These are phyloP conservation scores for Aspergillus ruber DNA, from an alignment of 2,329 filamentous ascomycete genomes.

Conservation along the genomic window DNA sequence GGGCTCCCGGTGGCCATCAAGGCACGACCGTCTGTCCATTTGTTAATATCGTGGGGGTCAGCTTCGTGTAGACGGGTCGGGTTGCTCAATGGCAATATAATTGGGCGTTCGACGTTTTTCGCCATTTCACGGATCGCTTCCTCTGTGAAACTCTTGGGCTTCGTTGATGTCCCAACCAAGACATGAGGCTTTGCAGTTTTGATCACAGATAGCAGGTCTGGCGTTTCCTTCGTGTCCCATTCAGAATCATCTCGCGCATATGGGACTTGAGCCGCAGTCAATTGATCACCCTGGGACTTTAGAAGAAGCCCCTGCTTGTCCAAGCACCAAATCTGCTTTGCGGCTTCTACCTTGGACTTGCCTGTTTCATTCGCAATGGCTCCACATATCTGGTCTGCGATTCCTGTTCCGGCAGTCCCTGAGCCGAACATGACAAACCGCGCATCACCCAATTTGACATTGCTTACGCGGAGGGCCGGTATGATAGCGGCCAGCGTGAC, in stretches of 20 bases:
- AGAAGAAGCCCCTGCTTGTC: constrained; percentile 75
- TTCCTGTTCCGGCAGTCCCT: constrained; percentile 75
- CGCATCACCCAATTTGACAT: constrained; percentile 60
- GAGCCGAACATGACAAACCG: constrained; percentile 72
- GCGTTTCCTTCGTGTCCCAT: constrained; percentile 53
- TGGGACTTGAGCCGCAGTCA: constrained; percentile 60
- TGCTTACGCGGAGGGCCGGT: constrained; percentile 64
- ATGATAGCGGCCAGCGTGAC: constrained; percentile 79
- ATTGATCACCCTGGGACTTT: constrained; percentile 51
- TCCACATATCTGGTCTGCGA: constrained; percentile 76
- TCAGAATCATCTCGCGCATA: constrained; percentile 61
- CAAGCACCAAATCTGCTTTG: constrained; percentile 74
- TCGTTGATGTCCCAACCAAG: constrained; percentile 76
- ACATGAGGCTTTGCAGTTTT: constrained; percentile 70
- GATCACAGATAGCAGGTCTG: constrained; percentile 60
- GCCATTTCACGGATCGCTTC: constrained; percentile 71
- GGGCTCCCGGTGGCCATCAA: constrained; percentile 79
- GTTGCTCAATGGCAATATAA: constrained; percentile 76
- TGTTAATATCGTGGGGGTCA: constrained; percentile 64
- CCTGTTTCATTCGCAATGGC: constrained; percentile 64
- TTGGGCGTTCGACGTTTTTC: constrained; percentile 63
- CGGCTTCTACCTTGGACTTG: constrained; percentile 66
- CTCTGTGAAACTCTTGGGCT: constrained; percentile 68
- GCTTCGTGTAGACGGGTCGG: constrained; percentile 81
- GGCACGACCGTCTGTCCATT: constrained; percentile 72